phyloP scores from a whole-genome alignment of 208 protist species.

The Cochliopodium minus region DNA sequence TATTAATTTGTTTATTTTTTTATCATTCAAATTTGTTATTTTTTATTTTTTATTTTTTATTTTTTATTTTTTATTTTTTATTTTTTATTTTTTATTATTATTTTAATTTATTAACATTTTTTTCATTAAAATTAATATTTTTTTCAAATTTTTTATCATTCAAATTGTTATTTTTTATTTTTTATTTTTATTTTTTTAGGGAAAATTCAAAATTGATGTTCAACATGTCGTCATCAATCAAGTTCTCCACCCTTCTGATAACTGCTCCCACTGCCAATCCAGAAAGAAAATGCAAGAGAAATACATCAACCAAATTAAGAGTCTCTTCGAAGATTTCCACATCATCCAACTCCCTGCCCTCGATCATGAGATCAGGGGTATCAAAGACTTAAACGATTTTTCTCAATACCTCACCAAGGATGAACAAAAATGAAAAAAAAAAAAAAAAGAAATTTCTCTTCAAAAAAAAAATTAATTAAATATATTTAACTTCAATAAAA shows the following conservation, averaged over 20 bases:
- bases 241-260: slow-evolving; percentile 40
- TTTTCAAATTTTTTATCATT: no score
- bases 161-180: no score
- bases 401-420: neutral
- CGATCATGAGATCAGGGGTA: slow-evolving; percentile 65
- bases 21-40: no score
- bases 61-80: no score
- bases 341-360: slow-evolving; percentile 70
- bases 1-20: no score
- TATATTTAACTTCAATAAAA: no score
- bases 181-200: no score
- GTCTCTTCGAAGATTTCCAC: slow-evolving; percentile 84
- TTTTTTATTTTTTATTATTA: no score
- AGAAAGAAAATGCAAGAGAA: slow-evolving; percentile 73
- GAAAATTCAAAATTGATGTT: slow-evolving; percentile 80
- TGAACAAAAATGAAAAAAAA: neutral
- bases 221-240: slow-evolving; percentile 89
- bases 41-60: no score
- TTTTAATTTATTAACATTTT: no score
- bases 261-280: slow-evolving; percentile 39
- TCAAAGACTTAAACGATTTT: slow-evolving; percentile 37
- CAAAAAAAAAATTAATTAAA: no score
- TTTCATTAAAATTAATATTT: no score
- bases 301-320: slow-evolving; percentile 75
- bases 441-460: neutral